Base-by-base conservation (phyloP, 176 grass and related monocot genomes). In the Avena atlantica region DNA sequence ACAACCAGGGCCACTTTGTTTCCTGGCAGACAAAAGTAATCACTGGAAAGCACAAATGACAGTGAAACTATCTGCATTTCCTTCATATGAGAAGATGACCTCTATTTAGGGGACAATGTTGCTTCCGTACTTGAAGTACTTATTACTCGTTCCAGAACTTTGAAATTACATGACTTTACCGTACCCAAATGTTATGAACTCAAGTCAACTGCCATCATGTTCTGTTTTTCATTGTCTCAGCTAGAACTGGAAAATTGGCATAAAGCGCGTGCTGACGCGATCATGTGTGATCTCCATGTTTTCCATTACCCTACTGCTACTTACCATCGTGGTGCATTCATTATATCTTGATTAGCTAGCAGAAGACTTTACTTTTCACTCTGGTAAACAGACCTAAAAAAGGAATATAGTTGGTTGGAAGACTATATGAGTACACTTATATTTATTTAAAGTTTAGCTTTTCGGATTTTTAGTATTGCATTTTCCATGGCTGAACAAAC, bases 21-120 rank as follows among this genome's bases (percentile, higher is more conserved):
- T 78, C 23, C 27, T 65, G 88, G 69, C 88, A 57, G 69, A 81
- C 68, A 85, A 76, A 37, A 80, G 6, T 49, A 83, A 70, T 8
- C 29, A 10, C 15, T 56, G 21, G n/a, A 76, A 65, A 65, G 70
- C n/a, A 37, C 61, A 55, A 87, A 74, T n/a, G 16, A 42, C 64
- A 9, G 6, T 9, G 36, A 88, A 70, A 74, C 71, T 78, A 49
- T 24, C 12, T 17, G 6, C 40, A 70, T 31, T 59, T 27, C 48
- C 47, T 16, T 61, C 13, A 42, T 42, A 42, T 19, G 51, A 15
- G 48, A 25, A 59, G 63, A 62, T 25, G 6, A 15, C 62, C 5
- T 8, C 4, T 56, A 27, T 73, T 61, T 1, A 15, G 55, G 17
- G 55, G 55, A 57, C 29, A 23, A 44, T 55, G 63, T 13, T 3